Conservation (phyloP, 2,329 filamentous ascomycete genomes). For the Chlorencoelia australis region DNA sequence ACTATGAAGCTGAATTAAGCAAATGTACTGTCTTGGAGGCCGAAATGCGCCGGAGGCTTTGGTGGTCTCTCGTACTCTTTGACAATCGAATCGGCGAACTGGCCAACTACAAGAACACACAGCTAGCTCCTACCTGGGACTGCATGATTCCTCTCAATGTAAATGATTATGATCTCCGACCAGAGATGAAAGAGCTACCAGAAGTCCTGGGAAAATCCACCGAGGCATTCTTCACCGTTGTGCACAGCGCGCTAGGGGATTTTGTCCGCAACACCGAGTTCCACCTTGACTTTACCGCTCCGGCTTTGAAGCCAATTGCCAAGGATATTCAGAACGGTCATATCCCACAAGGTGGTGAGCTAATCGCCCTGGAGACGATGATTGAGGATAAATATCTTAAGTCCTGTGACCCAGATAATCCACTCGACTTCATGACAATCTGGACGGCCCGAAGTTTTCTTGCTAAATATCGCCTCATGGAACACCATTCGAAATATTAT, state of each 20-base stretch:
- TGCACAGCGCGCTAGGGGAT: constrained; percentile 46
- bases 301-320: constrained; percentile 15
- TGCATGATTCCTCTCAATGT: constrained; percentile 50
- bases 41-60: constrained; percentile 61
- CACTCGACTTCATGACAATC: constrained; percentile 28
- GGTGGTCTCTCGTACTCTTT: constrained; percentile 62
- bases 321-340: constrained; percentile 8
- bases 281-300: constrained; percentile 17
- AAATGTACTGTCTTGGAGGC: constrained; percentile 46
- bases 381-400: constrained; percentile 34
- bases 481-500: constrained; percentile 19
- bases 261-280: constrained; percentile 20
- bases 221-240: constrained; percentile 50
- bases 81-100: constrained; percentile 62
- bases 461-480: constrained; percentile 22
- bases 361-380: constrained; percentile 28
- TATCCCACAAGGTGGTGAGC: constrained; percentile 7
- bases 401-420: constrained; percentile 32
- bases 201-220: constrained; percentile 40
- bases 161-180: constrained; percentile 49
- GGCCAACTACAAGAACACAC: constrained; percentile 36
- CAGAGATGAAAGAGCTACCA: constrained; percentile 45
- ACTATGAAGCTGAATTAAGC: constrained; percentile 46
- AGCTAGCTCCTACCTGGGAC: constrained; percentile 37
- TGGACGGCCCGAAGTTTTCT: constrained; percentile 19